Evolutionary conservation across 2,329 filamentous ascomycete species (phyloP).

Genomic region (Phaeosphaeriaceae sp.): DNA sequence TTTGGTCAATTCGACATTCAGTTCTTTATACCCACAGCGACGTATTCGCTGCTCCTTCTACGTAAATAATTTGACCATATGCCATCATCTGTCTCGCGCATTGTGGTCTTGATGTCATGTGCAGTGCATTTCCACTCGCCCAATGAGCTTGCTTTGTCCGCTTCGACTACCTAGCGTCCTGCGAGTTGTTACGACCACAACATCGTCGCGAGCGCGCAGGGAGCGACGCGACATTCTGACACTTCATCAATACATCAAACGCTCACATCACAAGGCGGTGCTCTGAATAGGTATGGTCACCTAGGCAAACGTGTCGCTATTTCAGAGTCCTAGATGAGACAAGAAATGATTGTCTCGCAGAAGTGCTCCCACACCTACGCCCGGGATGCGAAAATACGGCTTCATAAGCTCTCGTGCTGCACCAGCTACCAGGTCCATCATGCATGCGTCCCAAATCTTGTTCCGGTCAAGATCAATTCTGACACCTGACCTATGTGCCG

Average conservation of each 20-base stretch:
- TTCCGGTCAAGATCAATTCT: background rate
- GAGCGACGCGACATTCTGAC: background rate
- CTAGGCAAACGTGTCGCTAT: background rate
- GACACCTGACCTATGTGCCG: slow-evolving; percentile 1
- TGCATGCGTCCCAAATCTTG: background rate
- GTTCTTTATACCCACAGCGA: slow-evolving; percentile 19
- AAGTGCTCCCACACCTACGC: background rate
- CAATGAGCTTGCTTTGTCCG: background rate
- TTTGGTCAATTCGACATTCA: background rate
- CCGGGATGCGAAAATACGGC: background rate
- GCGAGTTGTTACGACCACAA: no score
- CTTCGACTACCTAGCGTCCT: background rate
- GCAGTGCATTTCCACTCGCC: background rate
- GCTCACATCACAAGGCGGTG: background rate
- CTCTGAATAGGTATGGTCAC: background rate
- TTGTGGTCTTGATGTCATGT: background rate
- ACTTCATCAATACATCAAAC: background rate
- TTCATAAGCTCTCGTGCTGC: background rate
- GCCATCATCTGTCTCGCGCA: background rate
- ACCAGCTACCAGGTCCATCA: slow-evolving; percentile 3
- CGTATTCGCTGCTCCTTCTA: background rate
- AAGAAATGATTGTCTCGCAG: background rate
- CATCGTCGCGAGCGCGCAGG: no score
- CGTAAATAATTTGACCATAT: background rate
- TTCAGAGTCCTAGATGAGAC: background rate